Conservation (phyloP, 495 filamentous ascomycete species). For the Lichina pygmaea region DNA sequence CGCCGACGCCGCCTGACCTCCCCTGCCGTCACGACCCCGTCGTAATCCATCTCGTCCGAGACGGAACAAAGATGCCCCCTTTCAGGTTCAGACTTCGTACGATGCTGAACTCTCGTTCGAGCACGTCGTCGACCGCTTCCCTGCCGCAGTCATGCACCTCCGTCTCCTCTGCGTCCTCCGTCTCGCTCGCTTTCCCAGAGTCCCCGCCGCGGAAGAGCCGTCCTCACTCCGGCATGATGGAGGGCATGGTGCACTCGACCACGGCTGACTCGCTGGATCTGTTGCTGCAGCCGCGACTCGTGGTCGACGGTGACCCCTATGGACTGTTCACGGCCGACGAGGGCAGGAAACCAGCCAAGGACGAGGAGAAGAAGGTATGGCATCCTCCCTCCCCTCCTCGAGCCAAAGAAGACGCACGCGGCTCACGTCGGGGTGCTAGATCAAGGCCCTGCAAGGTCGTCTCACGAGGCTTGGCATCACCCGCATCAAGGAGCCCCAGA, state of each 20-base stretch:
- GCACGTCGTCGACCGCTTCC: background rate
- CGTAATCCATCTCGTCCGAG: too few relatives aligned
- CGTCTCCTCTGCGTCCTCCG: conserved; percentile 8
- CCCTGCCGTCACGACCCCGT: too few relatives aligned
- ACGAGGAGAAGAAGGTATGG: conserved; percentile 23
- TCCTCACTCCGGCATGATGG: background rate
- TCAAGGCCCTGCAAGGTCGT: conserved; percentile 24
- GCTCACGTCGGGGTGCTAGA: conserved; percentile 11
- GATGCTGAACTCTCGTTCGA: background rate
- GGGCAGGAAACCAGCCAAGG: conserved; percentile 21
- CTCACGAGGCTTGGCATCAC: conserved; percentile 25
- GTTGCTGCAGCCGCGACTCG: conserved; percentile 13
- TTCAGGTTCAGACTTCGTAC: background rate
- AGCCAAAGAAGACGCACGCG: too few relatives aligned
- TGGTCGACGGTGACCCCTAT: conserved; percentile 16
- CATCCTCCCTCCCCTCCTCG: background rate
- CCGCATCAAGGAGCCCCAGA: conserved; percentile 28
- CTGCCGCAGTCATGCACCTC: conserved; percentile 1
- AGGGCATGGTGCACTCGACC: conserved; percentile 8
- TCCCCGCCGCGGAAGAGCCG: too few relatives aligned
- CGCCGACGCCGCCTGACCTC: too few relatives aligned
- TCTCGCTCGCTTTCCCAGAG: conserved; percentile 1
- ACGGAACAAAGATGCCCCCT: background rate
- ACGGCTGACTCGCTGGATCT: conserved; percentile 12
- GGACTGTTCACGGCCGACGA: conserved; percentile 28